phyloP scores from a whole-genome alignment of 208 protist species.

The Trypanosoma scelopori region DNA sequence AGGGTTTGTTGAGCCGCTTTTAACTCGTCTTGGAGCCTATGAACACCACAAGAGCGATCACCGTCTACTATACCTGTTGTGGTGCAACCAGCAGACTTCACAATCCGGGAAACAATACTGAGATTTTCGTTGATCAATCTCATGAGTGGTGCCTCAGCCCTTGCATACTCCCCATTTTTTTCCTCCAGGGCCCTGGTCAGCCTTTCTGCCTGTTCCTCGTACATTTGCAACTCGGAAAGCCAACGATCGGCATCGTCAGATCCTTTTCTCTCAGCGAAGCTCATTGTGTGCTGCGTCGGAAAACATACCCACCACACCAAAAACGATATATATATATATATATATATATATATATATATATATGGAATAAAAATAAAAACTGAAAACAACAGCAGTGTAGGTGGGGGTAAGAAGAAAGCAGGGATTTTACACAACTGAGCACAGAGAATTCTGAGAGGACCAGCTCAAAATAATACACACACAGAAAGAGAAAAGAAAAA shows the following conservation, averaged over 20 bases:
- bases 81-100: not conserved
- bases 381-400: too few relatives aligned
- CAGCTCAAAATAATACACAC: too few relatives aligned
- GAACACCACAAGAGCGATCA: not conserved
- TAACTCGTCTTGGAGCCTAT: conserved; percentile 6
- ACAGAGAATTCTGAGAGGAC: not conserved
- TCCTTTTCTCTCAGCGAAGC: not conserved
- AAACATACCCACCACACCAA: not conserved
- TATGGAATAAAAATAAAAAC: too few relatives aligned
- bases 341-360: too few relatives aligned
- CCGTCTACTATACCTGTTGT: not conserved
- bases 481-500: conserved; percentile 4
- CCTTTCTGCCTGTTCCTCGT: conserved; percentile 11
- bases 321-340: not conserved
- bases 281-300: not conserved
- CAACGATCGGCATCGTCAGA: conserved; percentile 1
- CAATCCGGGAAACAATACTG: not conserved
- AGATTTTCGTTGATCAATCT: conserved; percentile 10
- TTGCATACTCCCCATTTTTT: conserved; percentile 9
- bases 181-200: conserved; percentile 9
- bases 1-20: conserved; percentile 8
- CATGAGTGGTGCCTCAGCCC: conserved; percentile 2
- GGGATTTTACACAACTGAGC: not conserved
- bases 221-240: conserved; percentile 14
- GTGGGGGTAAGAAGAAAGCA: conserved; percentile 6